Evolutionary conservation across 352 stramenopile genomes (phyloP).

Genomic region (Pseudoperonospora humuli): DNA sequence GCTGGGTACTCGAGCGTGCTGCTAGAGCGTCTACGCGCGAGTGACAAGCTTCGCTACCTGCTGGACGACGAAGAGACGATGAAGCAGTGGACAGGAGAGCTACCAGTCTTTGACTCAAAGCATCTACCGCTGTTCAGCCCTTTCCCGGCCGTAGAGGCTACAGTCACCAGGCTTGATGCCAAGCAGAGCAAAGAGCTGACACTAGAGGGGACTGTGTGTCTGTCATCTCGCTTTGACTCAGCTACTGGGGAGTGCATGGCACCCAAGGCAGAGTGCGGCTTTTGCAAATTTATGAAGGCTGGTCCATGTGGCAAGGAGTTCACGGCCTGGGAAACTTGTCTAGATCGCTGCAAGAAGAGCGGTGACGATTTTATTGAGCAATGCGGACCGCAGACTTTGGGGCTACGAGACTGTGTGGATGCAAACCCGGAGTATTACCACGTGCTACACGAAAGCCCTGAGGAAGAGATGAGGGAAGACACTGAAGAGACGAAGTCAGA

Average conservation of each 20-base stretch:
- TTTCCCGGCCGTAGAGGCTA: slow-evolving; percentile 49
- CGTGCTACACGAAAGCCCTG: slow-evolving; percentile 63
- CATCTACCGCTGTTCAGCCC: slow-evolving; percentile 74
- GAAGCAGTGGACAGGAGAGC: slow-evolving; percentile 47
- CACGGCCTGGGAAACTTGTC: slow-evolving; percentile 73
- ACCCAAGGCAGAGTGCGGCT: slow-evolving; percentile 80
- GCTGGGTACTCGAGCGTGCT: slow-evolving; percentile 62
- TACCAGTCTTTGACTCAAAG: slow-evolving; percentile 61
- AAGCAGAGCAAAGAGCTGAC: slow-evolving; percentile 21
- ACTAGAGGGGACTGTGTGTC: slow-evolving; percentile 57
- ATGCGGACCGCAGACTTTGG: slow-evolving; percentile 68
- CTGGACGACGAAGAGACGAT: slow-evolving; percentile 27
- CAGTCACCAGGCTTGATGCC: slow-evolving; percentile 19
- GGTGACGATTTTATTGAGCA: slow-evolving; percentile 74
- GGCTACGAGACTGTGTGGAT: slow-evolving; percentile 79
- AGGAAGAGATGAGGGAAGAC: slow-evolving; percentile 18
- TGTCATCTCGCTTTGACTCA: slow-evolving; percentile 57
- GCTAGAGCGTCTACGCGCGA: slow-evolving; percentile 63
- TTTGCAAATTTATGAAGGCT: slow-evolving; percentile 89
- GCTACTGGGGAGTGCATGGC: slow-evolving; percentile 38
- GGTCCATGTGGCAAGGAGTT: slow-evolving; percentile 77
- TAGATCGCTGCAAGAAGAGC: slow-evolving; percentile 64
- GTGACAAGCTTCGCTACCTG: slow-evolving; percentile 47
- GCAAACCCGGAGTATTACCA: slow-evolving; percentile 86
- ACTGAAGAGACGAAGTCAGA: not conserved